Conservation (phyloP, 441 rosid genomes). For the Iberis amara region DNA sequence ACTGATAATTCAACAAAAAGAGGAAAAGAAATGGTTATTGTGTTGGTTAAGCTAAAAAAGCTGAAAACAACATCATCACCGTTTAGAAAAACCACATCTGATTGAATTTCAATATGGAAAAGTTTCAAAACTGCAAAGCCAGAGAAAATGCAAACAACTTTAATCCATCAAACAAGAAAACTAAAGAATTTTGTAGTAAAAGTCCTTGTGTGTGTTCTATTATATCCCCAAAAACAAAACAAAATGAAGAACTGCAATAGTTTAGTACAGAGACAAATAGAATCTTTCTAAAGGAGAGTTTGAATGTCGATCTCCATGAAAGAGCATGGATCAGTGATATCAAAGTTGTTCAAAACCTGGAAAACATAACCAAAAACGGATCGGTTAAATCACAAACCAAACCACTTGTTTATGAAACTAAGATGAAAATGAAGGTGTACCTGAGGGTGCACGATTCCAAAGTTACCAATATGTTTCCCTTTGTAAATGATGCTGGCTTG, state of each 20-base stretch:
- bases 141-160: background rate
- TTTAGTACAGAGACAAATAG: background rate
- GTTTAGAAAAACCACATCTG: too few species aligned
- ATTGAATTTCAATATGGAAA: too few species aligned
- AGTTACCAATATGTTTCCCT: constrained; percentile 66
- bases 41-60: too few species aligned
- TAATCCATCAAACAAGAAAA: background rate
- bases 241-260: background rate
- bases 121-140: too few species aligned
- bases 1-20: too few species aligned
- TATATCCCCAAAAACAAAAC: background rate
- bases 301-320: constrained; percentile 68
- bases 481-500: constrained; percentile 79
- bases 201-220: background rate
- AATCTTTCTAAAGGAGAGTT: constrained; percentile 38
- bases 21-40: too few species aligned
- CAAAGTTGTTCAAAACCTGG: constrained; percentile 86
- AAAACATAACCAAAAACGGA: background rate
- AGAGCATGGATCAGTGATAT: constrained; percentile 78
- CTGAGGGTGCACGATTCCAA: constrained; percentile 95
- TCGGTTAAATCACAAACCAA: background rate
- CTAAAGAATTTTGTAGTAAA: background rate
- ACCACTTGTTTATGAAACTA: background rate
- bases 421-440: constrained; percentile 28
- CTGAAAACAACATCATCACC: too few species aligned